Percentiles rank a stretch among this genome's conserved stretches.
Conservation (phyloP, 2,329 filamentous ascomycete genomes). For the Scytalidium sp. region DNA sequence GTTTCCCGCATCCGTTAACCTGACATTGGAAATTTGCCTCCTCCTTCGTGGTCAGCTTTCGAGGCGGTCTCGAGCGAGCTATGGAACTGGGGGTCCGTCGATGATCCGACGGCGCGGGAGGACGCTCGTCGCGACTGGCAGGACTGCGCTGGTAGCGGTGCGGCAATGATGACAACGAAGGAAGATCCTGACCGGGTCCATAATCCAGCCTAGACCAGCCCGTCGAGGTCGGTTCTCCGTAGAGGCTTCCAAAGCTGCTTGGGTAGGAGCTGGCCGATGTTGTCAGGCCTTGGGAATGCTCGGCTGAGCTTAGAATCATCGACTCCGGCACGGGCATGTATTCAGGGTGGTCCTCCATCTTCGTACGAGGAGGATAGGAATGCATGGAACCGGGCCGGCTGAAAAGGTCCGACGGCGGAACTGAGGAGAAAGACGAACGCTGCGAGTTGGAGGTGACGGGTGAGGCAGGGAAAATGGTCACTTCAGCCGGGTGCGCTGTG, state of each 20-base stretch:
- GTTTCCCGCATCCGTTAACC: constrained; percentile 67
- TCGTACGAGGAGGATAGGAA: constrained; percentile 26
- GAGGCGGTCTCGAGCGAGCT: constrained; percentile 30
- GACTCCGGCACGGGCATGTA: constrained; percentile 18
- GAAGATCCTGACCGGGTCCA: constrained; percentile 18
- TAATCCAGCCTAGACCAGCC: constrained; percentile 27
- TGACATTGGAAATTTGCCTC: constrained; percentile 71
- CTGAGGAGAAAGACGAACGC: constrained; percentile 30
- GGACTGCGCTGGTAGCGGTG: constrained; percentile 23
- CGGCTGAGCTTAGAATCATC: constrained; percentile 23
- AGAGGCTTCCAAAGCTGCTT: constrained; percentile 24
- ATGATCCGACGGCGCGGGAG: constrained; percentile 13
- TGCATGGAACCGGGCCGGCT: constrained; percentile 25
- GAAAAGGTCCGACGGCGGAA: constrained; percentile 26
- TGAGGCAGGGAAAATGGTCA: constrained; percentile 22
- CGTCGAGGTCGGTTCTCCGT: constrained; percentile 20
- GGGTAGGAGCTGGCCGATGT: constrained; percentile 20
- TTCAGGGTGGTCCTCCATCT: constrained; percentile 29
- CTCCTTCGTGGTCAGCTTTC: constrained; percentile 60
- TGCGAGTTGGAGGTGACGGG: constrained; percentile 28
- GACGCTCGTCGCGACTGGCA: constrained; percentile 17
- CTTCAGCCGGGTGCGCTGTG: constrained; percentile 34
- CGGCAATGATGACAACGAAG: constrained; percentile 22
- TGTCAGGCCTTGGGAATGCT: constrained; percentile 17
- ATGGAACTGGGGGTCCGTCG: constrained; percentile 18